Base-by-base conservation (phyloP, 2,329 filamentous ascomycete genomes). In the Nemania abortiva region DNA sequence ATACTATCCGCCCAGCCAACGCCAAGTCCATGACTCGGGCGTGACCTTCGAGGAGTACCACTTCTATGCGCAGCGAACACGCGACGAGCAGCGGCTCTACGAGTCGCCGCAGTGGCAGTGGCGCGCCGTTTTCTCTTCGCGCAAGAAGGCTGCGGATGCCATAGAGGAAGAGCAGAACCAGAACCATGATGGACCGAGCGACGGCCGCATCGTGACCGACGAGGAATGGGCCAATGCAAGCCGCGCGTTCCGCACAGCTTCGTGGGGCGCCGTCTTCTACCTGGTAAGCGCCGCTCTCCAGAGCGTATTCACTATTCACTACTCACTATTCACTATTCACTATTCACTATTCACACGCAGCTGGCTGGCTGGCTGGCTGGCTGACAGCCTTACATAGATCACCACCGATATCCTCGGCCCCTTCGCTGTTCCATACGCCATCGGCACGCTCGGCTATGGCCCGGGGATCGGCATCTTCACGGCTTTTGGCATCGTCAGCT, bases 361-460 rank as follows among this genome's bases (percentile, higher is more conserved):
- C n/a, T n/a, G n/a, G n/a, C n/a, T n/a, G n/a, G n/a, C n/a, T n/a
- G n/a, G n/a, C n/a, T n/a, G n/a, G n/a, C n/a, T n/a, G n/a, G 29
- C 67, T 68, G 31, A 70, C n/a, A 50, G 24, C 37, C 4, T n/a
- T 34, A 34, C 31, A 3, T 20, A 68, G 68, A 85, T 85, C 72
- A 84, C 84, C 9, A 85, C 84, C 0, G 84, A 85, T 68, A 82
- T 85, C 55, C 74, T 85, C 5, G 84, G 84, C 0, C 82, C 82
- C 1, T 83, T 79, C 65, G 81, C 80, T 9, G 78, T 81, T 9
- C 80, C 80, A 65, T 78, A 60, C 73, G 72, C 68, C 6, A 68
- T 69, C 27, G 69, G 66, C 9, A 66, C 66, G 9, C 66, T 71
- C 4, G 82, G 82, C 20, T 81, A 81, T 72, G 82, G 80, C 5